Percentiles rank a stretch among this genome's conserved stretches.
phyloP scores from a whole-genome alignment of 2,329 filamentous ascomycete species.

The Cladophialophora yegresii region DNA sequence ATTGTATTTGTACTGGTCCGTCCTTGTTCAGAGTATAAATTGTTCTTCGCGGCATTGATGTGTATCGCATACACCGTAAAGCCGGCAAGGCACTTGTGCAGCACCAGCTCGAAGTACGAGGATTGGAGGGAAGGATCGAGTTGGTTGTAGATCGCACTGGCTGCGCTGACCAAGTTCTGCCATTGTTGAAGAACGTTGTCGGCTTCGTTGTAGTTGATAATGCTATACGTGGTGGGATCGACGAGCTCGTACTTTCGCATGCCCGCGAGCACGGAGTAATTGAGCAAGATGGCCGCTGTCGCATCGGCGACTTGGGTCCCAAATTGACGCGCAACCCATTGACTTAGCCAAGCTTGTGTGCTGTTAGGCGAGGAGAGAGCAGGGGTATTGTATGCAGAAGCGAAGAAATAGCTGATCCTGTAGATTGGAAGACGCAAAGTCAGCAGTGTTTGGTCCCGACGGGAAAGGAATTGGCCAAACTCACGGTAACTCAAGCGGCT shows the following conservation, averaged over 20 bases:
- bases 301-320: constrained; percentile 50
- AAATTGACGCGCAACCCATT: constrained; percentile 62
- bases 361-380: constrained; percentile 57
- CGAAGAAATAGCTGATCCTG: constrained; percentile 64
- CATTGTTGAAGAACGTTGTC: constrained; percentile 60
- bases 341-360: constrained; percentile 57
- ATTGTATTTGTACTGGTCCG: constrained; percentile 59
- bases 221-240: constrained; percentile 60
- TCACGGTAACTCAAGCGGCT: constrained; percentile 62
- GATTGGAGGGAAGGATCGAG: constrained; percentile 55
- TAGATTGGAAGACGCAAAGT: not conserved
- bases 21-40: constrained; percentile 58
- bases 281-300: constrained; percentile 56
- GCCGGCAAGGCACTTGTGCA: constrained; percentile 62
- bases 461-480: not conserved
- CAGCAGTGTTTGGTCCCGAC: not conserved
- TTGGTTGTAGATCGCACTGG: constrained; percentile 59
- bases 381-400: constrained; percentile 66
- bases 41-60: constrained; percentile 55
- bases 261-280: constrained; percentile 60
- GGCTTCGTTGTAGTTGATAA: constrained; percentile 66
- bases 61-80: constrained; percentile 59
- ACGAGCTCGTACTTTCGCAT: constrained; percentile 65
- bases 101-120: constrained; percentile 64
- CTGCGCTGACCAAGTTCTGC: constrained; percentile 55